phyloP scores from a whole-genome alignment of 257 asterid species.

The Fraxinus anomala region DNA sequence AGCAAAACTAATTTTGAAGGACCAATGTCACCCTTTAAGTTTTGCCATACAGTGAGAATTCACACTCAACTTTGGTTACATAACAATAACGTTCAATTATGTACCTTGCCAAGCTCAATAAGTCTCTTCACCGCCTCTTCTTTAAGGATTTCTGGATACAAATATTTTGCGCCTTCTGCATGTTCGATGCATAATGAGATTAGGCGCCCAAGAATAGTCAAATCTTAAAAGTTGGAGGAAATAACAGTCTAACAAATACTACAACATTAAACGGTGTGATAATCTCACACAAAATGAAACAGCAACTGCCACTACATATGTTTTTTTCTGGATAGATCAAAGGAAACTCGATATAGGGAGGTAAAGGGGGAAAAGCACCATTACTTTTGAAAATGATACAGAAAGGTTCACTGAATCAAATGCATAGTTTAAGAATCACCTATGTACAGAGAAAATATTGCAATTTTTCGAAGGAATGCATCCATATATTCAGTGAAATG shows the following conservation, averaged over 20 bases:
- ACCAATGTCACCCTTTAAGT: not conserved
- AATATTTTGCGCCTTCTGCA: conserved; percentile 33
- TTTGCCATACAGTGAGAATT: conserved; percentile 8
- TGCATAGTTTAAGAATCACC: too few relatives aligned
- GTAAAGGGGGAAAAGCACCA: not conserved
- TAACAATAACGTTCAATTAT: conserved; percentile 7
- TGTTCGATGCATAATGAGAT: conserved; percentile 40
- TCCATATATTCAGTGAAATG: not conserved
- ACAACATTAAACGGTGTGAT: not conserved
- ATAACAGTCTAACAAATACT: not conserved
- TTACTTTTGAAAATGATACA: not conserved
- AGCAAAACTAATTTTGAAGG: too few relatives aligned
- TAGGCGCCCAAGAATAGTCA: not conserved
- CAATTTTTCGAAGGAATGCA: too few relatives aligned
- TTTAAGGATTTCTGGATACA: conserved; percentile 60
- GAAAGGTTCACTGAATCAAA: too few relatives aligned
- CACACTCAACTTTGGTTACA: conserved; percentile 11
- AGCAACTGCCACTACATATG: too few relatives aligned
- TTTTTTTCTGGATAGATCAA: not conserved
- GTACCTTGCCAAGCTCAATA: conserved; percentile 80
- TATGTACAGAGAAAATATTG: not conserved
- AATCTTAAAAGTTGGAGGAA: not conserved
- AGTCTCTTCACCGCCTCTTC: conserved; percentile 86
- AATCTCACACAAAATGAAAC: not conserved
- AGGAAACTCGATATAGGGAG: not conserved